These are phyloP conservation scores for Ophioceras dolichostomum DNA, from an alignment of 2,329 filamentous ascomycete genomes.

Conservation along the genomic window DNA sequence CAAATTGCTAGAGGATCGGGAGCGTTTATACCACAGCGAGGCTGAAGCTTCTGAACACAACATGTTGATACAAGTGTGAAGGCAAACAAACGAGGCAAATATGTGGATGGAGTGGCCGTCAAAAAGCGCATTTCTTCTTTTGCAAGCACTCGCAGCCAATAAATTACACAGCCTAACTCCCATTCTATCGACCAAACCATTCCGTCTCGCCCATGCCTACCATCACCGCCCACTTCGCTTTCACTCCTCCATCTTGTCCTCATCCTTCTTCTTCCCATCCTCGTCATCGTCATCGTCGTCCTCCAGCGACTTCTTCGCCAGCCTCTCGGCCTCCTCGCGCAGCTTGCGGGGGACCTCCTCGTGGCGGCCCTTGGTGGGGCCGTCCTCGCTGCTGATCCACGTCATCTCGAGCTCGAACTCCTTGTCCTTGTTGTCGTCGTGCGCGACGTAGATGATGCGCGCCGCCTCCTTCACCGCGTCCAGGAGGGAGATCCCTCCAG, in stretches of 20 bases:
- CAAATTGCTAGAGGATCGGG: too few relatives aligned
- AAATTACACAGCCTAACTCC: too few relatives aligned
- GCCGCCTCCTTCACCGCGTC: slow-evolving; percentile 95
- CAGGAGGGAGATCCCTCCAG: slow-evolving; percentile 68
- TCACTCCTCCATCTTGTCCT: slow-evolving; percentile 84
- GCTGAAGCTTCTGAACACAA: too few relatives aligned
- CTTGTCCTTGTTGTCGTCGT: slow-evolving; percentile 99
- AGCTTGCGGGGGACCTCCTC: slow-evolving; percentile 87
- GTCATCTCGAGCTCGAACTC: slow-evolving; percentile 99
- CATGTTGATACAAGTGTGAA: too few relatives aligned
- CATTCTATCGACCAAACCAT: too few relatives aligned
- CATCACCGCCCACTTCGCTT: too few relatives aligned
- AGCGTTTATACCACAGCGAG: too few relatives aligned
- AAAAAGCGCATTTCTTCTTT: too few relatives aligned
- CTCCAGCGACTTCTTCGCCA: slow-evolving; percentile 83
- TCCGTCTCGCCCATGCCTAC: not conserved
- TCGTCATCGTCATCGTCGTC: slow-evolving; percentile 74
- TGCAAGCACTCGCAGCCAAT: too few relatives aligned
- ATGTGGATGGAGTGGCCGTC: too few relatives aligned
- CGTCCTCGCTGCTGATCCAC: slow-evolving; percentile 79
- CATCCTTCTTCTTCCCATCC: slow-evolving; percentile 42
- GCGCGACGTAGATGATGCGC: slow-evolving; percentile 90
- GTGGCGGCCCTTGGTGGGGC: slow-evolving; percentile 86
- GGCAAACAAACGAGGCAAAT: too few relatives aligned
- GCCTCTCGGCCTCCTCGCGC: slow-evolving; percentile 79